These are phyloP conservation scores for Hypoxylon sp. DNA, from an alignment of 2,329 filamentous ascomycete genomes.

Conservation along the genomic window DNA sequence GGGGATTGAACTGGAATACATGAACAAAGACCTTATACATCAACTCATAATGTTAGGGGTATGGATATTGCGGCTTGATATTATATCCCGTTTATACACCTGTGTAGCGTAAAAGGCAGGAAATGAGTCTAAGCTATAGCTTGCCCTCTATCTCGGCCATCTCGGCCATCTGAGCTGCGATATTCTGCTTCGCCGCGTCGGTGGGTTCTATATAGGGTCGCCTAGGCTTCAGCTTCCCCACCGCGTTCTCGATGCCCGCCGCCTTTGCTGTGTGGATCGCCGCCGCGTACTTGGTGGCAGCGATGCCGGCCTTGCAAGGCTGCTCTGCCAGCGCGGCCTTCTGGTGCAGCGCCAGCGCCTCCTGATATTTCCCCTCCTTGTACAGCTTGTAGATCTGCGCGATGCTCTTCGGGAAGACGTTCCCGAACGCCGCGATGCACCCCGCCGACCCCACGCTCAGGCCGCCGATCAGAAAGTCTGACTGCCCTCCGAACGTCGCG, in stretches of 20 bases:
- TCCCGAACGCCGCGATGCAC: slow-evolving; percentile 69
- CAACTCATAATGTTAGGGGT: not conserved
- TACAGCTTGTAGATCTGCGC: slow-evolving; percentile 69
- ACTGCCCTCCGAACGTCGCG: slow-evolving; percentile 75
- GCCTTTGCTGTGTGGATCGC: slow-evolving; percentile 64
- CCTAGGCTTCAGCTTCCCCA: slow-evolving; percentile 64
- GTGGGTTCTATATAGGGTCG: slow-evolving; percentile 65
- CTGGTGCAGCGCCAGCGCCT: slow-evolving; percentile 67
- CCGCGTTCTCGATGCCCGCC: slow-evolving; percentile 67
- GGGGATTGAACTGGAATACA: not conserved
- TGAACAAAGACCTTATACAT: not conserved
- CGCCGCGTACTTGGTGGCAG: slow-evolving; percentile 72
- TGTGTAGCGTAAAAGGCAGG: too few relatives aligned
- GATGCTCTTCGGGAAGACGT: slow-evolving; percentile 66
- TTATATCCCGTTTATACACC: not conserved
- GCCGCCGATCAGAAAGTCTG: slow-evolving; percentile 72
- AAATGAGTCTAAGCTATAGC: slow-evolving; percentile 12
- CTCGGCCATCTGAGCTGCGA: slow-evolving; percentile 52
- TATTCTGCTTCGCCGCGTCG: slow-evolving; percentile 53
- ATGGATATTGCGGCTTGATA: not conserved
- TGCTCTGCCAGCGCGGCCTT: slow-evolving; percentile 71
- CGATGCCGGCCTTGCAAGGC: slow-evolving; percentile 71
- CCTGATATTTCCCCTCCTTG: slow-evolving; percentile 61
- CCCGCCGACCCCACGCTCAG: slow-evolving; percentile 66
- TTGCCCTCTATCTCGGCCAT: slow-evolving; percentile 43